Conservation (phyloP, 2,329 filamentous ascomycete genomes). For the Colletotrichum caudatum region DNA sequence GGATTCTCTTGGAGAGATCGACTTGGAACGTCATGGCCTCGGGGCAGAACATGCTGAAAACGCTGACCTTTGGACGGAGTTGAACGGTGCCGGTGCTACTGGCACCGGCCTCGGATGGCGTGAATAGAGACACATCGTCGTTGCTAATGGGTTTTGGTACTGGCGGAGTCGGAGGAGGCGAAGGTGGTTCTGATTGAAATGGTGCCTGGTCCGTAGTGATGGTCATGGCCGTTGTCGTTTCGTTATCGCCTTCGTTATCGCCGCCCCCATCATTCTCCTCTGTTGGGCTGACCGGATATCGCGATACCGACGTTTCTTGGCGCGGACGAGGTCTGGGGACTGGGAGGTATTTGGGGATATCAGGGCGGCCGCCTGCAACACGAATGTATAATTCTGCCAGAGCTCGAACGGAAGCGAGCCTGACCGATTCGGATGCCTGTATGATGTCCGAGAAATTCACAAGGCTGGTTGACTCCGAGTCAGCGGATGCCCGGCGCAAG, state of each 20-base stretch:
- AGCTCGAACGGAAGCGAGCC: slow-evolving; percentile 49
- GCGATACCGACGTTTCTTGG: slow-evolving; percentile 27
- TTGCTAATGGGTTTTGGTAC: slow-evolving; percentile 40
- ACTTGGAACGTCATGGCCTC: slow-evolving; percentile 56
- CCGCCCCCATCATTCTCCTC: slow-evolving; percentile 18
- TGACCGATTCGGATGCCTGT: slow-evolving; percentile 51
- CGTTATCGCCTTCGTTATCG: slow-evolving; percentile 44
- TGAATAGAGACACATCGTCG: slow-evolving; percentile 44
- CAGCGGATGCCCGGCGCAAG: slow-evolving; percentile 45
- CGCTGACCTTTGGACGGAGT: slow-evolving; percentile 51
- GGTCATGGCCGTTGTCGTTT: slow-evolving; percentile 45
- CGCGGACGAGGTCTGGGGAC: slow-evolving; percentile 43
- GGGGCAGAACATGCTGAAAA: slow-evolving; percentile 56
- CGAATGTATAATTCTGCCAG: slow-evolving; percentile 53
- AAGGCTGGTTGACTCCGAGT: slow-evolving; percentile 38
- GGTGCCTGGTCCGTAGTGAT: slow-evolving; percentile 45
- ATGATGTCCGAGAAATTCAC: slow-evolving; percentile 52
- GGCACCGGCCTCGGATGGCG: slow-evolving; percentile 34
- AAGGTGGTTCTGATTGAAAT: slow-evolving; percentile 48
- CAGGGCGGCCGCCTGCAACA: slow-evolving; percentile 47
- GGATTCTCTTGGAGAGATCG: slow-evolving; percentile 48
- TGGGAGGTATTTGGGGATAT: slow-evolving; percentile 47
- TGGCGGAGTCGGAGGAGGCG: slow-evolving; percentile 48
- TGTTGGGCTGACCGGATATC: not conserved
- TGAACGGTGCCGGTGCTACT: slow-evolving; percentile 12